Evolutionary conservation across 1,284 basidiomycete species (phyloP), one percentile per base, ranked within the genome.

Genomic region (Gomphus bonarii): DNA sequence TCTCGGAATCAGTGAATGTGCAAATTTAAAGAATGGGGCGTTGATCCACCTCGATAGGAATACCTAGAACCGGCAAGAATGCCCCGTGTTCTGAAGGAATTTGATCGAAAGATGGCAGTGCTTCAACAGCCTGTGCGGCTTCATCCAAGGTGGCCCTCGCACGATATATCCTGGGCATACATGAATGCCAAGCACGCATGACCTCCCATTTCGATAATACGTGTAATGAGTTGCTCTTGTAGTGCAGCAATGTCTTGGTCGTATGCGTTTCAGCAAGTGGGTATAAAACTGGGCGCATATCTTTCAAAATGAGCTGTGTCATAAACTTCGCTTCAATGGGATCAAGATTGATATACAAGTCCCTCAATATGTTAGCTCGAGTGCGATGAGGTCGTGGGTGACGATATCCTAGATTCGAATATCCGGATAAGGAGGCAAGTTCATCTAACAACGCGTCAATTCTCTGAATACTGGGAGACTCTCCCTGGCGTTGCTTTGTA

Each of bases 261-360:
- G 73, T 77, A 61, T 78, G 78, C 0, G 70, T 74, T 33, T 73
- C 71, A 0, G 79, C 75, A 0, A 85, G 68, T 1, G 88, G 84
- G 63, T 86, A 87, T 0, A 92, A 67, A 1, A 94, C 65, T 1
- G 91, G 89, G 18, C 84, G 78, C 0, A 95, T 70, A 66, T 94
- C 91, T 61, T 86, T 87, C 25, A 95, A 75, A 57, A 95, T 87
- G 59, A 95, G 84, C 65, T 95, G 90, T 0, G 84, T 83, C 51
- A 93, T 71, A 56, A 85, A 78, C 0, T 79, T 73, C 0, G 84
- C 76, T 44, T 88, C 84, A 5, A 68, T 67, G 0, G 88, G 79
- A 0, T 80, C 72, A 3, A 90, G 67, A 2, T 69, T 66, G 18
- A 73, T 69, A 61, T 80, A 88, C 2, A 90, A 71, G 16, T 71